Conservation (phyloP, 192 early-diverging fungal genomes). For the Coemansia sp. region DNA sequence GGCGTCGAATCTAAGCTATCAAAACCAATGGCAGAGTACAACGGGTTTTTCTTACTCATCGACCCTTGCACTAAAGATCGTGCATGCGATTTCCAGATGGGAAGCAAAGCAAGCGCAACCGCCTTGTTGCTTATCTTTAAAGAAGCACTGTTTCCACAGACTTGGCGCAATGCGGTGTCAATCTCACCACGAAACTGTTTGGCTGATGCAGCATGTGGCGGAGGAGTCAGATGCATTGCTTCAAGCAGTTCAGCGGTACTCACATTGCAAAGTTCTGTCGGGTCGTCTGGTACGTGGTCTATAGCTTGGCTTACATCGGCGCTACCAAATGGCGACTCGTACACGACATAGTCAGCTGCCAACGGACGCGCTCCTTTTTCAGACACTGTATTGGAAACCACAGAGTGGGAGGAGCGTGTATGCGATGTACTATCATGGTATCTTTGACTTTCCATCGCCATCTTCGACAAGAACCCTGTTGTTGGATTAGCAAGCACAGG, state of each 20-base stretch:
- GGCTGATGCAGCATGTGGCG: background rate
- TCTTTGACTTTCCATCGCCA: background rate
- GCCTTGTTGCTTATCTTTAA: background rate
- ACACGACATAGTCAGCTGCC: conserved; percentile 5
- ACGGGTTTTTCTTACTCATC: conserved; percentile 10
- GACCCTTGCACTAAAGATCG: conserved; percentile 2
- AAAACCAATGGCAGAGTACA: conserved; percentile 14
- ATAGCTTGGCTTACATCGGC: background rate
- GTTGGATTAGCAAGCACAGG: conserved; percentile 1
- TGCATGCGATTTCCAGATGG: conserved; percentile 14
- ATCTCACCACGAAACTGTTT: conserved; percentile 16
- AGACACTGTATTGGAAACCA: background rate
- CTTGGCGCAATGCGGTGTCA: background rate
- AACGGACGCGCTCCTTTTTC: background rate
- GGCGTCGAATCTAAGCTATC: background rate
- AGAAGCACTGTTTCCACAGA: background rate
- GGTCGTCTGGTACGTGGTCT: background rate
- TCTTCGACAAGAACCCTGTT: background rate
- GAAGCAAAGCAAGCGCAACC: conserved; percentile 21
- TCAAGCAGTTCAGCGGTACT: conserved; percentile 5
- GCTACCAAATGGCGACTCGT: conserved; percentile 23
- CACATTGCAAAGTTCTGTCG: conserved; percentile 5
- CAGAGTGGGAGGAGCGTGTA: background rate
- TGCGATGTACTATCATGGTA: background rate
- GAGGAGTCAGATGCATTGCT: conserved; percentile 6